Evolutionary conservation across 345 rosid species (phyloP), one percentile per base, ranked within the genome.

Genomic region (Lumnitzera littorea): DNA sequence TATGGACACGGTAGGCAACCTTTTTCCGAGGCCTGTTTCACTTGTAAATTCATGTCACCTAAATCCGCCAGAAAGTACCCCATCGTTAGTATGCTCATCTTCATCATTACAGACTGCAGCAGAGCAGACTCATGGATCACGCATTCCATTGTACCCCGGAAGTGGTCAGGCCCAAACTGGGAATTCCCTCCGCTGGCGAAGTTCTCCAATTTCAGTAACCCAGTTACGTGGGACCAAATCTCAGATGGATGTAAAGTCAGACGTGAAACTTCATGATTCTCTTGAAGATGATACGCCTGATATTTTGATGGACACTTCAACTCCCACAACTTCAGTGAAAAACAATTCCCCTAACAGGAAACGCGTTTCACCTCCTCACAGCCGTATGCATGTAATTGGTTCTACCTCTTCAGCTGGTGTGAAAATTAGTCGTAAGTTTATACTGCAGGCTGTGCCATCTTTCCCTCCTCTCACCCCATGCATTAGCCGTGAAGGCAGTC

Each of bases 401-500:
- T 56, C 80, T 31, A 76, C 71, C 67, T 69, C 80, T 66, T 70
- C 83, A 31, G 72, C 64, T 17, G 62, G 56, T 50, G 60, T 80
- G 73, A 79, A 65, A 73, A 81, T 79, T 62, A 84, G 86, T 27
- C 78, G 80, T 48, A 85, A 72, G 72, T 83, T 85, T 73, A 72
- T 80, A 53, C 65, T 85, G 57, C 78, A 66, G 65, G 66, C 86
- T 1, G 74, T 82, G 51, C 81, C 88, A 24, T 73, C 88, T 53
- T 74, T 78, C 66, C 88, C 86, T 24, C 80, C 86, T 57, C 80
- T 80, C 66, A 80, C 81, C 23, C 86, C 84, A 25, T 70, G 80
- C 53, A 46, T 56, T 3, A 73, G 70, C 50, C 60, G 75, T 25
- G 69, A 71, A 62, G 62, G 61, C 60, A 55, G 57, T 59, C 43